Evolutionary conservation across 1,139 yeast species (phyloP).

Genomic region (Nakaseomyces uthaithaninus): DNA sequence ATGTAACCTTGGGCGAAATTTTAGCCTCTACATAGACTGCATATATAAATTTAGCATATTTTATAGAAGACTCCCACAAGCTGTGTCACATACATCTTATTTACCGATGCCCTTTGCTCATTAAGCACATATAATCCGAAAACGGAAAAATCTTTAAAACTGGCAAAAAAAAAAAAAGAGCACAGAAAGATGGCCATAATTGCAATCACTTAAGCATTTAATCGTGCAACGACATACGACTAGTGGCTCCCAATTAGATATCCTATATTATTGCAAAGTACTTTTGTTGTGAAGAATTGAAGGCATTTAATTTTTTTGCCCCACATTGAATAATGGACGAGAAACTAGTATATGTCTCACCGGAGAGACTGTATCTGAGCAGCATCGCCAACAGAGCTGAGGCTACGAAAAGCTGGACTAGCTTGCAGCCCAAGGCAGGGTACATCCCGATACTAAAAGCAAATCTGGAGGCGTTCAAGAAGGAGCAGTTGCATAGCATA

Average conservation of each 20-base stretch:
- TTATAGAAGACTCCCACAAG: no score
- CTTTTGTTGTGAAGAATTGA: no score
- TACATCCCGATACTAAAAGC: slow-evolving; percentile 22
- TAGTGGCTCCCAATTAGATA: no score
- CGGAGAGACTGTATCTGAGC: slow-evolving; percentile 3
- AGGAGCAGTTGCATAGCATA: background rate
- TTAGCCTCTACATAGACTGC: slow-evolving; percentile 7
- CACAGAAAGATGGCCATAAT: no score
- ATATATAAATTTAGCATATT: background rate
- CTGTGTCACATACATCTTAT: no score
- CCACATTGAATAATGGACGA: slow-evolving; percentile 7
- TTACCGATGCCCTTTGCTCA: no score
- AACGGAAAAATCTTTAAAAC: slow-evolving; percentile 3
- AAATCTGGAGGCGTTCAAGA: background rate
- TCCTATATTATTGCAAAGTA: no score
- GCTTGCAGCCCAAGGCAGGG: slow-evolving; percentile 19
- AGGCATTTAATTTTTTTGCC: no score
- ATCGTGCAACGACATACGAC: no score
- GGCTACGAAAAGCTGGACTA: slow-evolving; percentile 17
- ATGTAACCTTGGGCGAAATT: slow-evolving; percentile 30
- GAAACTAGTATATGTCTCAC: slow-evolving; percentile 4
- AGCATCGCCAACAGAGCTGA: background rate
- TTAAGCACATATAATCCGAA: no score
- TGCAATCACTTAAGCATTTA: no score
- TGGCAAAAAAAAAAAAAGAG: background rate